Evolutionary conservation across 2,329 filamentous ascomycete species (phyloP).

Genomic region (Pseudogymnoascus sp.): DNA sequence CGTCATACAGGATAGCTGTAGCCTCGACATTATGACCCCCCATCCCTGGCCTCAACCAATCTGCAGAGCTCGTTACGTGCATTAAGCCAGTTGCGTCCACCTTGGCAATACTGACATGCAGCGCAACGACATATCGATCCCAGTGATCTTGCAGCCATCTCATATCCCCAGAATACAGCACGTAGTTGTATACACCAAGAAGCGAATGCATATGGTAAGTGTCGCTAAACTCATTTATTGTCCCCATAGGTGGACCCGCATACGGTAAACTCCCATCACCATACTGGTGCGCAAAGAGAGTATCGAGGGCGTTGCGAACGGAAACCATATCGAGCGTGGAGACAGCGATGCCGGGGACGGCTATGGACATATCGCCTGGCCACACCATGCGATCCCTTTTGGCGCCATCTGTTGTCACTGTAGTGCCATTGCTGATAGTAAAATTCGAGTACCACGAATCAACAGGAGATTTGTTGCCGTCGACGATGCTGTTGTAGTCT

Average conservation of each 20-base stretch:
- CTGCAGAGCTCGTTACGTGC: conserved; percentile 36
- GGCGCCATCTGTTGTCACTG: conserved; percentile 39
- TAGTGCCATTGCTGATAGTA: conserved; percentile 25
- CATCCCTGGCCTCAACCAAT: conserved; percentile 24
- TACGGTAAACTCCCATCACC: conserved; percentile 39
- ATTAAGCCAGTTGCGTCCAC: conserved; percentile 34
- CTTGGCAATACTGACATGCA: conserved; percentile 34
- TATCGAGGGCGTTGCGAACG: conserved; percentile 40
- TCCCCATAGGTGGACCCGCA: conserved; percentile 36
- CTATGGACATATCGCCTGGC: conserved; percentile 53
- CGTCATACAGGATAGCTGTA: conserved; percentile 46
- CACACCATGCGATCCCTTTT: conserved; percentile 52
- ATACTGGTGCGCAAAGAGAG: conserved; percentile 32
- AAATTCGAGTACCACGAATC: conserved; percentile 28
- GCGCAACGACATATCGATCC: conserved; percentile 38
- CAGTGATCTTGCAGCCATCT: conserved; percentile 39
- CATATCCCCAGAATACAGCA: conserved; percentile 45
- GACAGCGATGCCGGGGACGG: conserved; percentile 44
- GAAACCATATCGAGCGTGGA: conserved; percentile 45
- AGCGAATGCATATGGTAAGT: conserved; percentile 52
- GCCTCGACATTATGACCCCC: conserved; percentile 25
- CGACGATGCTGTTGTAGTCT: conserved; percentile 28
- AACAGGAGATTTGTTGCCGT: conserved; percentile 22
- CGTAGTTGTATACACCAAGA: conserved; percentile 50
- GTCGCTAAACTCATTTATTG: conserved; percentile 33